These are phyloP conservation scores for Clonostachys rosea DNA, from an alignment of 2,329 filamentous ascomycete species.

Conservation along the genomic window DNA sequence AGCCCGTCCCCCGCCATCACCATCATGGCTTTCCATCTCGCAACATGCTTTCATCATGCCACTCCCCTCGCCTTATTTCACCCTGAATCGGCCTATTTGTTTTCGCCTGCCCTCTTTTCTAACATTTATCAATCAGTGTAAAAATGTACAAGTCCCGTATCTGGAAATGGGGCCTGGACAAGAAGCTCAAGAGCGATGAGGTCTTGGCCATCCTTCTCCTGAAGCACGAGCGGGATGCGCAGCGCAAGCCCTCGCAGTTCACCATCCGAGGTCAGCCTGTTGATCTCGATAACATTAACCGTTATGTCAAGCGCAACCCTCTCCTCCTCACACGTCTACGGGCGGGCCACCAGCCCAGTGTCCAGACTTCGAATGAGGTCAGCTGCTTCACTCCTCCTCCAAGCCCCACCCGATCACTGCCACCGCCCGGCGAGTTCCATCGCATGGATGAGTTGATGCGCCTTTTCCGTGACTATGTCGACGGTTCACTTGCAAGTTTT, in stretches of 20 bases:
- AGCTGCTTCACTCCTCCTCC: constrained; percentile 22
- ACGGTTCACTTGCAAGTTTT: constrained; percentile 17
- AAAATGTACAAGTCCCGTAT: constrained; percentile 39
- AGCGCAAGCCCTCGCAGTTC: constrained; percentile 24
- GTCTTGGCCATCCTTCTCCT: constrained; percentile 29
- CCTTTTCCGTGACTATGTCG: constrained; percentile 20
- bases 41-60: no score
- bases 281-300: constrained; percentile 30
- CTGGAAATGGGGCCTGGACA: constrained; percentile 33
- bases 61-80: no score
- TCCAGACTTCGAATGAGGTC: constrained; percentile 21
- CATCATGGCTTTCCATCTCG: not conserved
- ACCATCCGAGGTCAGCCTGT: constrained; percentile 30
- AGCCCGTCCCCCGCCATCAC: not conserved
- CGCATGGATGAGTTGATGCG: constrained; percentile 16
- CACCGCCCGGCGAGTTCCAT: constrained; percentile 10
- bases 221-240: constrained; percentile 26
- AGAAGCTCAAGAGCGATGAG: constrained; percentile 34
- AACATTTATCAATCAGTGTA: constrained; percentile 14
- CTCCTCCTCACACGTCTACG: constrained; percentile 21
- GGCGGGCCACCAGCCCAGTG: constrained; percentile 19
- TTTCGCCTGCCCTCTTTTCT: not conserved
- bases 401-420: constrained; percentile 9
- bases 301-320: constrained; percentile 32
- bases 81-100: no score